Evolutionary conservation across 192 early-diverging fungal genomes (phyloP), one percentile per base, ranked within the genome.

Genomic region (Mortierella antarctica): DNA sequence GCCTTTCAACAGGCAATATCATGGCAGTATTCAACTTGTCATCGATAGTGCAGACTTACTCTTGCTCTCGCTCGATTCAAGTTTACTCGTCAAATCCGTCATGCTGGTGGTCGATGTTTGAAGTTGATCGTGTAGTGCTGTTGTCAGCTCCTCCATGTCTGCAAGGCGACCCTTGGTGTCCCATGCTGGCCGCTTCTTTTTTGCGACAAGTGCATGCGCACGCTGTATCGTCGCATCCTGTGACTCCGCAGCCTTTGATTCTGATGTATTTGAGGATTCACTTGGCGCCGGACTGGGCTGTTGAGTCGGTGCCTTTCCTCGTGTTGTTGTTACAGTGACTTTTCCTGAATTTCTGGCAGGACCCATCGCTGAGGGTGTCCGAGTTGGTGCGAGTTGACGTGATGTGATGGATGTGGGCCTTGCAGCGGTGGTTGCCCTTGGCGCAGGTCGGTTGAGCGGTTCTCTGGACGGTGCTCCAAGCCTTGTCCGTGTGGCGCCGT

Each of bases 91-190:
- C 14, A 89, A 62, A 51, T 83, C 87, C 21, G 70, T 85, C 78
- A 88, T 87, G 41, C 82, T 84, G 50, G 73, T 85, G 55, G 74
- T 71, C 5, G 88, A 82, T 0, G 82, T 88, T 47, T 83, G 85
- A 14, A 84, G 67, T 48, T 86, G 87, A 39, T 86, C 76, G 40
- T 84, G 83, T 74, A 94, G 85, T 41, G 70, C 62, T 10, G 65
- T 56, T 7, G 70, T 61, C n/a, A 76, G 21, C 44, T 75, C 67
- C 72, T 96, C 93, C 83, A 95, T 86, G 82, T 96, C 95, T 65
- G 91, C 84, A 6, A 96, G 82, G n/a, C 94, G 87, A 3, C 95
- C 95, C 67, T 93, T 93, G 1, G 89, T 86, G 68, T 93, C 92
- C 88, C 89, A 93, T 13, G 91, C 92, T 15, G 92, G 74, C 41